Evolutionary conservation across 2,329 filamentous ascomycete species (phyloP).

Genomic region (Aurifilum marmelostoma): DNA sequence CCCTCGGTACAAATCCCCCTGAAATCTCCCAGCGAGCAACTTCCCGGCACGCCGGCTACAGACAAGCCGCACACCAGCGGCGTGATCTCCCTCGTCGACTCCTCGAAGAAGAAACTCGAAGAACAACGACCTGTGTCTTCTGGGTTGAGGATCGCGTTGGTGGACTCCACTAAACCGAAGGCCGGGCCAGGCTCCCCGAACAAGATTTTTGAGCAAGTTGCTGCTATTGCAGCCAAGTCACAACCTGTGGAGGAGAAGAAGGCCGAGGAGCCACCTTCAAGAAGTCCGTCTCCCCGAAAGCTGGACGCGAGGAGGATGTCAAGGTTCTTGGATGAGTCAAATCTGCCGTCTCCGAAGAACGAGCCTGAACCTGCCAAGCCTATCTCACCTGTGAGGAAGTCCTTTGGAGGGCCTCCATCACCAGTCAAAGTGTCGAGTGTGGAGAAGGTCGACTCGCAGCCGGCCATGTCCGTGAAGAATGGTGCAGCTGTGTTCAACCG

Average conservation of each 20-base stretch:
- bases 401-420: constrained; percentile 46
- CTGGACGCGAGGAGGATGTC: constrained; percentile 63
- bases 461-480: constrained; percentile 44
- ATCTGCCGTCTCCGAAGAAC: constrained; percentile 34
- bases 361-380: constrained; percentile 37
- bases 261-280: constrained; percentile 46
- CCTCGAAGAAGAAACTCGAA: constrained; percentile 26
- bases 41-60: constrained; percentile 26
- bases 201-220: constrained; percentile 40
- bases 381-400: constrained; percentile 46
- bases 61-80: constrained; percentile 18
- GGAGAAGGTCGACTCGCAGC: constrained; percentile 37
- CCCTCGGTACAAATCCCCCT: constrained; percentile 34
- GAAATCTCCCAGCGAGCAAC: constrained; percentile 29
- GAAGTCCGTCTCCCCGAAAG: constrained; percentile 54
- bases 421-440: constrained; percentile 33
- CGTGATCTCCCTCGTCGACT: constrained; percentile 30
- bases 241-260: constrained; percentile 35
- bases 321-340: constrained; percentile 55
- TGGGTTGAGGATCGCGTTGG: constrained; percentile 34
- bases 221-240: constrained; percentile 35
- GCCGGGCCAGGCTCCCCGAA: constrained; percentile 35
- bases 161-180: constrained; percentile 34
- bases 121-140: constrained; percentile 32
- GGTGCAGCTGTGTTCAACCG: constrained; percentile 41